Evolutionary conservation across 1,284 basidiomycete species (phyloP).

Genomic region (Heterobasidion irregulare): DNA sequence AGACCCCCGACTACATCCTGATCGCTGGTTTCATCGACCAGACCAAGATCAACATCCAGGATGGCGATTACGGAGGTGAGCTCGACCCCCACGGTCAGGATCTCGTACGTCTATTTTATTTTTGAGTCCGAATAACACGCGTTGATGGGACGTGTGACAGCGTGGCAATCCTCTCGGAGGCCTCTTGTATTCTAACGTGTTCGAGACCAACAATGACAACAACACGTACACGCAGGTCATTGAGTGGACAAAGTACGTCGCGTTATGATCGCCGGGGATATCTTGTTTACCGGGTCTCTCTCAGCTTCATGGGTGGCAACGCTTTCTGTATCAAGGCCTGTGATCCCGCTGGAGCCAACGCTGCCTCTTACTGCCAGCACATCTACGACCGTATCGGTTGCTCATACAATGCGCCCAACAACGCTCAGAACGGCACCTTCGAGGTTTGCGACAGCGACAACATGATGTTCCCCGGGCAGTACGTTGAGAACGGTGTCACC

Average conservation of each 20-base stretch:
- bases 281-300: neutral
- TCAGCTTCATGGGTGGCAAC: constrained; percentile 39
- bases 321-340: constrained; percentile 47
- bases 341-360: constrained; percentile 32
- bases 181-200: constrained; percentile 40
- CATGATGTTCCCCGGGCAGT: constrained; percentile 52
- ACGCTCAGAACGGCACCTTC: constrained; percentile 30
- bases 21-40: constrained; percentile 59
- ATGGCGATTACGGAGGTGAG: constrained; percentile 61
- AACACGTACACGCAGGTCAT: constrained; percentile 27
- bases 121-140: neutral
- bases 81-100: constrained; percentile 57
- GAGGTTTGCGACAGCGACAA: constrained; percentile 43
- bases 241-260: constrained; percentile 36
- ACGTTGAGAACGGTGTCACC: constrained; percentile 35
- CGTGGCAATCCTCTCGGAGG: constrained; percentile 48
- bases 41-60: constrained; percentile 41
- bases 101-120: constrained; percentile 21
- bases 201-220: constrained; percentile 25
- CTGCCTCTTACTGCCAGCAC: constrained; percentile 35
- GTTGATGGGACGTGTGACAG: constrained; percentile 10
- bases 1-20: constrained; percentile 60
- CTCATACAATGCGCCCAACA: constrained; percentile 38
- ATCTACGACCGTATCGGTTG: constrained; percentile 42
- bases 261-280: neutral